phyloP scores from a whole-genome alignment of 2,329 filamentous ascomycete genomes.

The Fusarium sacchari region DNA sequence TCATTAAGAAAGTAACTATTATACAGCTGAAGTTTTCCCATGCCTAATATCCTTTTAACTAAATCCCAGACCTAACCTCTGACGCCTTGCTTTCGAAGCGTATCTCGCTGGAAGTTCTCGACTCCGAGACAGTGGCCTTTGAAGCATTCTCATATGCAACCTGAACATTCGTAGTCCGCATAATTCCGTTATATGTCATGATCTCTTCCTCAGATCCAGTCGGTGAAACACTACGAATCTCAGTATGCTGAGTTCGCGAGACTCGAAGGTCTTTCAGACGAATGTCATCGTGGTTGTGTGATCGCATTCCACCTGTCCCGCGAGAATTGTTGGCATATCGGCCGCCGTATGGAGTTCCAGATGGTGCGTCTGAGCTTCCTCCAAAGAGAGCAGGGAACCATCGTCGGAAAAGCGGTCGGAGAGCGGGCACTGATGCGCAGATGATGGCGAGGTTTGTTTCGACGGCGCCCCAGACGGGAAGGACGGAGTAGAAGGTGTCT shows the following conservation, averaged over 20 bases:
- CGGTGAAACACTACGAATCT: constrained; percentile 49
- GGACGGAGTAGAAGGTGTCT: constrained; percentile 42
- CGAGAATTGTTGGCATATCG: constrained; percentile 25
- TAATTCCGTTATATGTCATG: constrained; percentile 53
- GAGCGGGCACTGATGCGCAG: constrained; percentile 48
- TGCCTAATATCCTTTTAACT: neutral
- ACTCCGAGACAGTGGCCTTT: constrained; percentile 10
- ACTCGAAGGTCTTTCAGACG: constrained; percentile 34
- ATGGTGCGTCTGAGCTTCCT: constrained; percentile 23
- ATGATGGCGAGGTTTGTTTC: constrained; percentile 52
- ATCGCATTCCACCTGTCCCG: constrained; percentile 33
- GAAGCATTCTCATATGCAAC: constrained; percentile 35
- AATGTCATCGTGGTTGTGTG: constrained; percentile 25
- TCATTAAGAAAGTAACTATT: neutral
- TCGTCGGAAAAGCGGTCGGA: constrained; percentile 48
- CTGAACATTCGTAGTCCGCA: constrained; percentile 49
- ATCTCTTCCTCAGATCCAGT: constrained; percentile 53
- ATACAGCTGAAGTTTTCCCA: neutral
- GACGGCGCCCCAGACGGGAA: constrained; percentile 48
- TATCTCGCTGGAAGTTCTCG: constrained; percentile 25
- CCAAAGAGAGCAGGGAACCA: constrained; percentile 48
- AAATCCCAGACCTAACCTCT: constrained; percentile 7
- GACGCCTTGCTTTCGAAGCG: constrained; percentile 20
- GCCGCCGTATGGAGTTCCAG: constrained; percentile 14
- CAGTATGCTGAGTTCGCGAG: constrained; percentile 43